Evolutionary conservation across 768 basidiomycete species (phyloP).

Genomic region (Nidularia pulvinata): DNA sequence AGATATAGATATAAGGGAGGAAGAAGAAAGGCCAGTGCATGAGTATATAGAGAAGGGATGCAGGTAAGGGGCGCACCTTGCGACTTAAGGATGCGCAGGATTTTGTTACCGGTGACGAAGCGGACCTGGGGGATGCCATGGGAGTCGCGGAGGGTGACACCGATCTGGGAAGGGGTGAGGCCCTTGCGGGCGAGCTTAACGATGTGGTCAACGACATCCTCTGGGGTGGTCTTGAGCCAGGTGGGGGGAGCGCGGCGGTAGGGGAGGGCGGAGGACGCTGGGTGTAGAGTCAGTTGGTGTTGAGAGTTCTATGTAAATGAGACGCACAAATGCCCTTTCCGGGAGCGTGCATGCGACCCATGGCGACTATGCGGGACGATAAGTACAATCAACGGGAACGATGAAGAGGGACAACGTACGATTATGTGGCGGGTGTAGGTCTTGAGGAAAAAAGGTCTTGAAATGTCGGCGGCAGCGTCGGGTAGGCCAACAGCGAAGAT

Average conservation of each 20-base stretch:
- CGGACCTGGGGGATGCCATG: conserved; percentile 99
- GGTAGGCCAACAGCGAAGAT: neutral
- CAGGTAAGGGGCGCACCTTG: conserved; percentile 59
- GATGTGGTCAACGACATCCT: conserved; percentile 96
- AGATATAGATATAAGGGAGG: conserved; percentile 8
- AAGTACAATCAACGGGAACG: conserved; percentile 7
- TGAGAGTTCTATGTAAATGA: conserved; percentile 3
- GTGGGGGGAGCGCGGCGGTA: conserved; percentile 94
- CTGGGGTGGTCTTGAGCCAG: conserved; percentile 96
- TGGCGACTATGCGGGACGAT: conserved; percentile 39
- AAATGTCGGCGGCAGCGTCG: conserved; percentile 22
- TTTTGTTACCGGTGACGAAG: conserved; percentile 99
- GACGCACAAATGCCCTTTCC: conserved; percentile 98
- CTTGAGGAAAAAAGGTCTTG: conserved; percentile 42
- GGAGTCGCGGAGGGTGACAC: conserved; percentile 96
- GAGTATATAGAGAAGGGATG: conserved; percentile 11
- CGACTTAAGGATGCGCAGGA: conserved; percentile 95
- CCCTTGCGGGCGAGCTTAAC: conserved; percentile 98
- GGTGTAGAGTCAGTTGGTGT: conserved; percentile 1
- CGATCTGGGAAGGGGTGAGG: conserved; percentile 96
- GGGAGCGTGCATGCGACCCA: conserved; percentile 99
- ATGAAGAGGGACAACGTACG: conserved; percentile 13
- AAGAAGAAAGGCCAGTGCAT: conserved; percentile 17
- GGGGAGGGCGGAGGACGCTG: conserved; percentile 94
- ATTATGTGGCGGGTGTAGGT: conserved; percentile 22